Base-by-base conservation (phyloP, 768 basidiomycete species). In the Suillus plorans region DNA sequence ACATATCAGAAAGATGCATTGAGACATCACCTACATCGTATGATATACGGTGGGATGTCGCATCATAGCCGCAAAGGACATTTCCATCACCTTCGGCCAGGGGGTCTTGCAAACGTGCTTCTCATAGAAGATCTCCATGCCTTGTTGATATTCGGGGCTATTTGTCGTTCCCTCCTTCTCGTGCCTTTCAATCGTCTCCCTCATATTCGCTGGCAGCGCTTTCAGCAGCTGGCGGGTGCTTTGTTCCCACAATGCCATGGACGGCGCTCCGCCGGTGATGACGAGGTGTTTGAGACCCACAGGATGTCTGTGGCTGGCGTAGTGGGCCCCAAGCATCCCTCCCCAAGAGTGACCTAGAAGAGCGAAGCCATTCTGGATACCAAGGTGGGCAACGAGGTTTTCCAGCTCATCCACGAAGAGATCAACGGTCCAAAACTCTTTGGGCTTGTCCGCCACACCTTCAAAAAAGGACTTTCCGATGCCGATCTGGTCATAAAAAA, bases 291-390 rank as follows among this genome's bases (percentile, higher is more conserved):
- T 76, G 31, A 82, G 65, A 3, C 80, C 80, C 4, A 41, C 53
- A 1, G 80, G 80, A 10, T 70, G 70, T 3, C 70, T 67, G 34
- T 55, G 34, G 25, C 76, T 69, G 10, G 71, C 80, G 57, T 77
- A 80, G 44, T 79, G 75, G 2, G 72, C 52, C 0, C 73, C 81
- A 7, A 85, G 74, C 69, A 83, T 82, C 1, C 80, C 82, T 18
- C 84, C 84, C 84, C 84, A 84, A 10, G 81, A 82, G 60, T 85
- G 84, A 0, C 85, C 85, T 2, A 81, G 66, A 6, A 85, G 67
- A 65, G 78, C 74, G 69, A 77, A 85, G 6, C 66, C 67, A n/a
- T 76, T 72, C n/a, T 74, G 37, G 57, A 85, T 77, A 1, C 71
- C 75, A 41, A 85, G 71, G 50, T 81, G 71, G 13, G 65, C 57